Evolutionary conservation across 192 early-diverging fungal species (phyloP), one percentile per base, ranked within the genome.

Genomic region (Coemansia sp.): DNA sequence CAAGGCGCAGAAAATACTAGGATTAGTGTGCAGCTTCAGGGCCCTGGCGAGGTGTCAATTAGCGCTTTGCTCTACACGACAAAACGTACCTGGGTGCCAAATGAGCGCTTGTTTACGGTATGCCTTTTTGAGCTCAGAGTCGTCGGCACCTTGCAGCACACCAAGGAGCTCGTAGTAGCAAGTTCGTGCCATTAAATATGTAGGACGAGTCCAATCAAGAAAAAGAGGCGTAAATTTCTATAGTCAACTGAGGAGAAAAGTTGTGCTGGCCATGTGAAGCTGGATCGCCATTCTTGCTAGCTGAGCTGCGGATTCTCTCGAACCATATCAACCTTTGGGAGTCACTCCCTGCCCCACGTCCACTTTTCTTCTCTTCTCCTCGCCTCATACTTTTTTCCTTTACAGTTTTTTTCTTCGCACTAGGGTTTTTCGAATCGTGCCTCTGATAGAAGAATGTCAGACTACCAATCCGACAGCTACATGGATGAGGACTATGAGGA

Each of bases 101-200:
- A 87, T 73, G 21, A 93, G 73, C 14, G 92, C 92, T 62, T 89
- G 86, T 45, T 82, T 83, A 16, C 89, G 77, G 65, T 93, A 94
- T 0, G 93, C 96, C 78, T 94, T 95, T 70, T 96, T 97, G 23
- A 98, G 83, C 10, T 95, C 94, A 8, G 85, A 76, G 24, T 84
- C 77, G 28, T 83, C 84, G 9, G 93, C 95, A 50, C 70, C 84
- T 38, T 88, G 79, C 42, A 89, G 89, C 35, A 97, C 89, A 33
- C 87, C 90, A 9, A 97, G 88, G 46, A 96, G 70, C 58, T 94
- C 93, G 74, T 97, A 97, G 74, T 97, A 92, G 73, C 95, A 97
- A 14, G 85, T 90, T 35, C 88, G 85, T 74, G 77, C 69, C 83
- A 84, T 84, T 37, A 5, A 53, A 31, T 28, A 28, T 55, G 13